Conservation (phyloP, 176 grass and related monocot species). For the Oryza glaberrima region DNA sequence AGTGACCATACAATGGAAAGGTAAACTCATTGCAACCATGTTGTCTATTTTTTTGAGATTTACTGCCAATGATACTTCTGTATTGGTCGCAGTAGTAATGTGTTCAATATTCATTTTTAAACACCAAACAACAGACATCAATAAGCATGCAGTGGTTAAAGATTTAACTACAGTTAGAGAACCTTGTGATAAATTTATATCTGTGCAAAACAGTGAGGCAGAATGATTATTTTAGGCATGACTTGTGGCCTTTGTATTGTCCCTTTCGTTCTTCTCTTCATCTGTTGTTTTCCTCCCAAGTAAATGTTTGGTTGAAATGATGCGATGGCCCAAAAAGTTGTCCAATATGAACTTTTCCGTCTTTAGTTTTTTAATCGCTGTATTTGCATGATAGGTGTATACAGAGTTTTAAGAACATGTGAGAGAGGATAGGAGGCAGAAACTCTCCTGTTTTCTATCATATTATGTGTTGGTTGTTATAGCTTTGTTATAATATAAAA, state of each 20-base stretch:
- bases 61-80: constrained; percentile 6
- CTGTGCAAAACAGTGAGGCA: neutral
- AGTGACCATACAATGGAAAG: constrained; percentile 91
- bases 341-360: neutral
- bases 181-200: neutral
- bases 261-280: neutral
- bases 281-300: neutral
- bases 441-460: neutral
- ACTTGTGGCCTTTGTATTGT: neutral
- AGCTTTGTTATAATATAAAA: neutral
- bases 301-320: constrained; percentile 5
- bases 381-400: neutral
- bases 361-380: neutral
- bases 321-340: neutral
- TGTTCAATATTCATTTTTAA: neutral
- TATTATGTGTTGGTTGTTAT: constrained; percentile 8
- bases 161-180: neutral
- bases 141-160: constrained; percentile 12
- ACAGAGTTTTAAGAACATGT: neutral
- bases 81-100: constrained; percentile 5
- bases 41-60: constrained; percentile 3
- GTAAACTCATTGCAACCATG: constrained; percentile 42
- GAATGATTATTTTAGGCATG: neutral
- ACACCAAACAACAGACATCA: neutral
- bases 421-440: neutral